Percentiles rank a stretch among this genome's conserved stretches.
Evolutionary conservation across 768 basidiomycete genomes (phyloP).

Genomic region (Tricholoma matsutake): DNA sequence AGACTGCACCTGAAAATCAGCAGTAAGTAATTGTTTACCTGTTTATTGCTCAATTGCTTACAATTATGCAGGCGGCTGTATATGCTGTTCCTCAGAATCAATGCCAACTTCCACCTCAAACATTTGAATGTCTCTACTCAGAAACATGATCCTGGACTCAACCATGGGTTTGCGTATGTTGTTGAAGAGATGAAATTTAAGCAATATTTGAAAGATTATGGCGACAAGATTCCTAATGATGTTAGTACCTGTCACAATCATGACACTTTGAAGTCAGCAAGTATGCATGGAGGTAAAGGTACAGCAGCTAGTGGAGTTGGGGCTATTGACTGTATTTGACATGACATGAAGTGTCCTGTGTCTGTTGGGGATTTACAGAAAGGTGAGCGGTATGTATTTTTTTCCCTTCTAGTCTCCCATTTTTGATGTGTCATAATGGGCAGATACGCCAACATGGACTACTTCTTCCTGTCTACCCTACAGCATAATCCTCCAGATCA

Average conservation of each 20-base stretch:
- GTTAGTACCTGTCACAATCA: too few relatives aligned
- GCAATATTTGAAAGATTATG: conserved; percentile 4
- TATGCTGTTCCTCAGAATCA: too few relatives aligned
- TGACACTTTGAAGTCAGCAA: too few relatives aligned
- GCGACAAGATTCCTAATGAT: too few relatives aligned
- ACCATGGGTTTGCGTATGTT: too few relatives aligned
- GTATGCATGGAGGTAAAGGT: conserved; percentile 10
- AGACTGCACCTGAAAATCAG: conserved; percentile 2
- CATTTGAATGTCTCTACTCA: conserved; percentile 15
- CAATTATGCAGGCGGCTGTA: not conserved
- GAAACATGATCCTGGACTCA: conserved; percentile 16
- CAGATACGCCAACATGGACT: too few relatives aligned
- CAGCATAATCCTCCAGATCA: conserved; percentile 4
- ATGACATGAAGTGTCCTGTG: conserved; percentile 17
- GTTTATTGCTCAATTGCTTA: not conserved
- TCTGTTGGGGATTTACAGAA: conserved; percentile 10
- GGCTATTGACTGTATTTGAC: conserved; percentile 19
- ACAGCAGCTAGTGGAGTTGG: conserved; percentile 13
- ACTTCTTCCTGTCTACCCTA: conserved; percentile 21
- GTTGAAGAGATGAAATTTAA: conserved; percentile 10
- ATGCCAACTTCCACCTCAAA: conserved; percentile 22
- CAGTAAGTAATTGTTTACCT: not conserved
- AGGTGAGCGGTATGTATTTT: too few relatives aligned
- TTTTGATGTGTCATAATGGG: not conserved
- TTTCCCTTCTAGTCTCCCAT: too few relatives aligned